phyloP scores from a whole-genome alignment of 2,329 filamentous ascomycete genomes.

The Chaetomium strumarium region DNA sequence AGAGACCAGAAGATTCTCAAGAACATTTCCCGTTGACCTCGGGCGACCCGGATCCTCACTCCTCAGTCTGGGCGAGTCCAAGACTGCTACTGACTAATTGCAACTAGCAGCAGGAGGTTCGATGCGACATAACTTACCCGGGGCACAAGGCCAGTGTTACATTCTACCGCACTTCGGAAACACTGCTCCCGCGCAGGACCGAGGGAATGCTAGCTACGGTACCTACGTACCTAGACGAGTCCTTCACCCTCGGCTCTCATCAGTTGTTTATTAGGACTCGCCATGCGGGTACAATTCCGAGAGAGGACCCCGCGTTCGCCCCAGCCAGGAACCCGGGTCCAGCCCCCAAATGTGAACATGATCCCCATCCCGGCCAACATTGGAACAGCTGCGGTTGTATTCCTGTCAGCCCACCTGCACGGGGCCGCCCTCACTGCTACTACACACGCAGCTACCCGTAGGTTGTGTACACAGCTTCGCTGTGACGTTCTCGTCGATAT shows the following conservation, averaged over 20 bases:
- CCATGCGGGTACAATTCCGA: neutral
- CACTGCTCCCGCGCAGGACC: slow-evolving; percentile 14
- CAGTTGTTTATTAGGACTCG: neutral
- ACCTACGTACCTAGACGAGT: neutral
- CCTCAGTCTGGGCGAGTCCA: neutral
- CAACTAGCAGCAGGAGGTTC: neutral
- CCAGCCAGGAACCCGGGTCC: slow-evolving; percentile 26
- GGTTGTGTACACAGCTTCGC: neutral
- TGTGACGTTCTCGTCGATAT: neutral
- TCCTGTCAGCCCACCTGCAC: slow-evolving; percentile 9
- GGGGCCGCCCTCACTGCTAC: slow-evolving; percentile 22
- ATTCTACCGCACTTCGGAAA: slow-evolving; percentile 16
- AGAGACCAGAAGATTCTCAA: too few species aligned
- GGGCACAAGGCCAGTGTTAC: slow-evolving; percentile 1
- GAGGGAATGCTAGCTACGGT: slow-evolving; percentile 6
- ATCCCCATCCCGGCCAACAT: neutral
- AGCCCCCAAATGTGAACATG: slow-evolving; percentile 7
- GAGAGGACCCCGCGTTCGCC: slow-evolving; percentile 9
- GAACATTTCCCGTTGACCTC: too few species aligned
- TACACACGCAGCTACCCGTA: neutral
- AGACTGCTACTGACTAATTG: neutral
- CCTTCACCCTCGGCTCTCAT: slow-evolving; percentile 2
- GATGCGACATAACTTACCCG: slow-evolving; percentile 13
- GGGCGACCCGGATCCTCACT: too few species aligned
- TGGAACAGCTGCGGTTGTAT: slow-evolving; percentile 1